Evolutionary conservation across 176 grass and related monocot species (phyloP).

Genomic region (Calamus simplicifolius): DNA sequence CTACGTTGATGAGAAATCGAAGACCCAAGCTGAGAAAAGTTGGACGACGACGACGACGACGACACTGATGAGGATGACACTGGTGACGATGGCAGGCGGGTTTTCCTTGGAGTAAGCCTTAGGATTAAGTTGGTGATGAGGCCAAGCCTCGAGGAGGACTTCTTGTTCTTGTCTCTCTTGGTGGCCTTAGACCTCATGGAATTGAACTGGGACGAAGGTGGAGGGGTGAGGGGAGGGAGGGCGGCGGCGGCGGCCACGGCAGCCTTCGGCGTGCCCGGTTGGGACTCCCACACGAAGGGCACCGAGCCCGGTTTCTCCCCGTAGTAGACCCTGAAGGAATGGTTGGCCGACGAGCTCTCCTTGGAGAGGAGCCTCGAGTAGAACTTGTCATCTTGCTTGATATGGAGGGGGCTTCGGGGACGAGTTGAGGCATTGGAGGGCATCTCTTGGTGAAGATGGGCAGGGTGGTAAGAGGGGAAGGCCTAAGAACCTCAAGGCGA

Average conservation of each 20-base stretch:
- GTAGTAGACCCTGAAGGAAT: conserved; percentile 59
- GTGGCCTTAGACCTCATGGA: neutral
- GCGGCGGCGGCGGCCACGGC: conserved; percentile 17
- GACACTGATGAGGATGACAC: conserved; percentile 45
- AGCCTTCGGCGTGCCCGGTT: conserved; percentile 71
- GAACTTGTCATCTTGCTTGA: conserved; percentile 80
- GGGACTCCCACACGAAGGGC: conserved; percentile 85
- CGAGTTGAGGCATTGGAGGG: neutral
- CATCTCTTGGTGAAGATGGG: neutral
- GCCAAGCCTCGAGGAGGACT: conserved; percentile 26
- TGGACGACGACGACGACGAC: conserved; percentile 27
- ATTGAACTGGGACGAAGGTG: conserved; percentile 41
- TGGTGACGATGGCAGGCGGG: conserved; percentile 8
- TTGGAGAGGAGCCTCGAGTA: conserved; percentile 77
- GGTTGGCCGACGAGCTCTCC: conserved; percentile 54
- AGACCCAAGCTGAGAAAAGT: too few species aligned
- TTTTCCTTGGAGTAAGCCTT: conserved; percentile 25
- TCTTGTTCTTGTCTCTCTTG: conserved; percentile 18
- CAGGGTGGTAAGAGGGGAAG: too few species aligned
- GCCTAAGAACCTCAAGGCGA: too few species aligned
- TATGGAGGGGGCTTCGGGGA: conserved; percentile 45
- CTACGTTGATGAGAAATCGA: too few species aligned
- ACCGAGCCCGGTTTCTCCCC: conserved; percentile 54
- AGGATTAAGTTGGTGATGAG: conserved; percentile 38
- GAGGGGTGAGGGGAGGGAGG: conserved; percentile 54